These are phyloP conservation scores for Leucosporidium scottii DNA, from an alignment of 768 basidiomycete genomes.

Conservation along the genomic window DNA sequence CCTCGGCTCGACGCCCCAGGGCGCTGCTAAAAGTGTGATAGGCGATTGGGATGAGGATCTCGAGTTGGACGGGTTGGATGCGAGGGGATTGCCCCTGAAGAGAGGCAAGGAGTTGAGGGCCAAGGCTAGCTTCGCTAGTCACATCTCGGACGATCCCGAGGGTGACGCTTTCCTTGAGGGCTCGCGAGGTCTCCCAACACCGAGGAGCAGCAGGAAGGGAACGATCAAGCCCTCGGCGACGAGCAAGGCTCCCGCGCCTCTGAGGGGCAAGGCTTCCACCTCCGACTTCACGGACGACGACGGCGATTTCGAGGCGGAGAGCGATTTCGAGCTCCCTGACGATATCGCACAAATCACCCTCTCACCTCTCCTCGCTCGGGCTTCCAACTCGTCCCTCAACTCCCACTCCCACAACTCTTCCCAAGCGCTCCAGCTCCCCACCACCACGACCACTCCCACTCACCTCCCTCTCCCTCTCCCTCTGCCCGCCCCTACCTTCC, in stretches of 20 bases:
- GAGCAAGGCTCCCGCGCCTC: background rate
- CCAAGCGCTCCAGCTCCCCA: background rate
- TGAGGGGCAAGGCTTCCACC: background rate
- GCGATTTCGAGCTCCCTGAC: slow-evolving; percentile 29
- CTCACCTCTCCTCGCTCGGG: background rate
- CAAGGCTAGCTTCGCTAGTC: slow-evolving; percentile 29
- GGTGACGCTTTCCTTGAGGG: slow-evolving; percentile 1
- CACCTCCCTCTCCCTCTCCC: background rate
- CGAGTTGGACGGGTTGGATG: slow-evolving; percentile 9
- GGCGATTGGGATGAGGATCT: slow-evolving; percentile 35
- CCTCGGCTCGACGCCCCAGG: slow-evolving; percentile 19
- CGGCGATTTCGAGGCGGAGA: background rate
- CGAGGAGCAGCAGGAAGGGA: background rate
- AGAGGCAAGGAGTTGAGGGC: background rate
- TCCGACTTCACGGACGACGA: background rate
- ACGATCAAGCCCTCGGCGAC: background rate
- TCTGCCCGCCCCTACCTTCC: background rate
- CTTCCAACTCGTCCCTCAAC: background rate
- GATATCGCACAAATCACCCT: slow-evolving; percentile 8
- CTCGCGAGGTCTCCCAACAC: background rate
- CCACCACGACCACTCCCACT: background rate
- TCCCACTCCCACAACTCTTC: background rate
- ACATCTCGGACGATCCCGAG: slow-evolving; percentile 18
- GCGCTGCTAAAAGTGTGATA: slow-evolving; percentile 1
- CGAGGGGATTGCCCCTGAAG: background rate